A percentile compares a stretch with the other conserved stretches of the same genome.
phyloP scores from a whole-genome alignment of 768 basidiomycete species.

The Xerocomus potaroensis region DNA sequence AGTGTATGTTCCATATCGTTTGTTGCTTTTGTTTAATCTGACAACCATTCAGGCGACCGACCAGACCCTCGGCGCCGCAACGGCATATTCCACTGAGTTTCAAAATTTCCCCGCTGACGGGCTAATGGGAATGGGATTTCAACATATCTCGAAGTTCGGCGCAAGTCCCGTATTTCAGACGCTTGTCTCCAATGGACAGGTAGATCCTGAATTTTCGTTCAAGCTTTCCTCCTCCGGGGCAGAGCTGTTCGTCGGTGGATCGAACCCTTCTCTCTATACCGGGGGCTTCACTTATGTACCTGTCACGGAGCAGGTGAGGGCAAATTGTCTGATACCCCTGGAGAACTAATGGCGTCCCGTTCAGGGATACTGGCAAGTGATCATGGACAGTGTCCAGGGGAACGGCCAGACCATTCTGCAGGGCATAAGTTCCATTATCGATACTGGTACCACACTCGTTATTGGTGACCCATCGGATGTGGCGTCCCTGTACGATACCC shows the following conservation, averaged over 20 bases:
- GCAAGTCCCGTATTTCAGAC: slow-evolving; percentile 37
- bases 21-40: not conserved
- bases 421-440: slow-evolving; percentile 7
- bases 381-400: slow-evolving; percentile 4
- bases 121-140: slow-evolving; percentile 38
- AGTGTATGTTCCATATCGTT: not conserved
- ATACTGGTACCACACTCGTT: slow-evolving; percentile 19
- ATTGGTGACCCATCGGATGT: slow-evolving; percentile 1
- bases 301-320: slow-evolving; percentile 23
- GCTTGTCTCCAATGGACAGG: slow-evolving; percentile 34
- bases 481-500: not conserved
- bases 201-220: slow-evolving; percentile 41
- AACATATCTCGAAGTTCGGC: slow-evolving; percentile 32
- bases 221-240: slow-evolving; percentile 37
- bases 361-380: slow-evolving; percentile 12
- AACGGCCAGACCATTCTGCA: slow-evolving; percentile 1
- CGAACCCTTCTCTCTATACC: slow-evolving; percentile 34
- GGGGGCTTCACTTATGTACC: slow-evolving; percentile 33
- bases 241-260: slow-evolving; percentile 40
- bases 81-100: not conserved
- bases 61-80: slow-evolving; percentile 10
- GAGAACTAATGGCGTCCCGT: no score
- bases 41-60: slow-evolving; percentile 1
- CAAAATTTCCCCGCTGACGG: slow-evolving; percentile 13
- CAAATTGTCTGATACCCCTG: not conserved